Evolutionary conservation across 352 stramenopile genomes (phyloP).

Genomic region (Pythium aristosporum): DNA sequence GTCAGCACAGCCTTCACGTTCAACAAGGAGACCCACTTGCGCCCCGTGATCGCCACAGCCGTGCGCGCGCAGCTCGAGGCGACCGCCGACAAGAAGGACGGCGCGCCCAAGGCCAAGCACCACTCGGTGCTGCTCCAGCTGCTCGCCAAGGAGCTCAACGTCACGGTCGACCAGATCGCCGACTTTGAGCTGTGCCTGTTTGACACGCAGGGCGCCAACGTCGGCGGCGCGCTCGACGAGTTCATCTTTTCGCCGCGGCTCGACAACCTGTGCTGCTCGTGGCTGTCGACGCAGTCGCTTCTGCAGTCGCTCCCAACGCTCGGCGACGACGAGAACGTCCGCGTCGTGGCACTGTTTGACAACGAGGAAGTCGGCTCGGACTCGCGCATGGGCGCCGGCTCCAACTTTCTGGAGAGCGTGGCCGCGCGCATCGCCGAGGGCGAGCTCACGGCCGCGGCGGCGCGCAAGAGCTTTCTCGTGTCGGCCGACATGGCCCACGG

Average conservation of each 20-base stretch:
- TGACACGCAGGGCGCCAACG: conserved; percentile 92
- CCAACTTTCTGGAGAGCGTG: conserved; percentile 76
- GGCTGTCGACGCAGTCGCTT: conserved; percentile 86
- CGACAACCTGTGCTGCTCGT: conserved; percentile 97
- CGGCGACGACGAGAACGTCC: conserved; percentile 77
- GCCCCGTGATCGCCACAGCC: conserved; percentile 88
- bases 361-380: conserved; percentile 97
- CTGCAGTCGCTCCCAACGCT: conserved; percentile 78
- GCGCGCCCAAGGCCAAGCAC: conserved; percentile 75
- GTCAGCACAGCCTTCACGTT: conserved; percentile 90
- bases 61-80: conserved; percentile 86
- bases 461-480: conserved; percentile 81
- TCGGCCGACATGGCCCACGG: conserved; percentile 97
- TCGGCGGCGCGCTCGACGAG: conserved; percentile 92
- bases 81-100: conserved; percentile 50
- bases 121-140: conserved; percentile 91
- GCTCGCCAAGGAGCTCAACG: conserved; percentile 89
- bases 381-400: conserved; percentile 84
- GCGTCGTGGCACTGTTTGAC: conserved; percentile 96
- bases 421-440: conserved; percentile 58
- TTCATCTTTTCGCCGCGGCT: conserved; percentile 97
- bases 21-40: conserved; percentile 97
- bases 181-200: conserved; percentile 97
- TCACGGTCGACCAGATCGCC: conserved; percentile 87
- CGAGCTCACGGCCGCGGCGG: conserved; percentile 48